These are phyloP conservation scores for Pelargonium myrrhifolium DNA, from an alignment of 441 rosid genomes.

Conservation along the genomic window DNA sequence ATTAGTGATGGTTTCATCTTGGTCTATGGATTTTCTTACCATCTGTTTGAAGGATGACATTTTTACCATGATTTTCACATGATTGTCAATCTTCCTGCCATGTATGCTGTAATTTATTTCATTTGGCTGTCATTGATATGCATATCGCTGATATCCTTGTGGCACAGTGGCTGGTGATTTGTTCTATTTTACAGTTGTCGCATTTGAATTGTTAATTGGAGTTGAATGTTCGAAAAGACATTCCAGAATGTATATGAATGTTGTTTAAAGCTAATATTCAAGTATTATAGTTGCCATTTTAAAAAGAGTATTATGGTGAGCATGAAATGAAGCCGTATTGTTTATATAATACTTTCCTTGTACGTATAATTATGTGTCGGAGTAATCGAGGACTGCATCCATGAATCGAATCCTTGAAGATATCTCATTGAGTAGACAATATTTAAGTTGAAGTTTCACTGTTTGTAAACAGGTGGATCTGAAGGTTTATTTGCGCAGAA, in stretches of 20 bases:
- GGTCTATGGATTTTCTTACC: neutral
- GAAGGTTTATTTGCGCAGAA: conserved; percentile 95
- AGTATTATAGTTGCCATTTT: neutral
- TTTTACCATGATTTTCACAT: neutral
- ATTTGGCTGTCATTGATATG: neutral
- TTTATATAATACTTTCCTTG: neutral
- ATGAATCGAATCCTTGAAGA: neutral
- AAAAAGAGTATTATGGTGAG: neutral
- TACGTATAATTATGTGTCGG: neutral
- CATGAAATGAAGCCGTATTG: neutral
- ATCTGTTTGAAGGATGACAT: neutral
- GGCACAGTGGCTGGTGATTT: neutral
- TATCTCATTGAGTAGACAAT: neutral
- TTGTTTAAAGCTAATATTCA: neutral
- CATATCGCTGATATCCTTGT: too few species aligned
- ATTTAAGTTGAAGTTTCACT: neutral
- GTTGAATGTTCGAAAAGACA: neutral
- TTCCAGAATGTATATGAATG: neutral
- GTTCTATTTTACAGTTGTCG: neutral
- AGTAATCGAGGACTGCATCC: neutral
- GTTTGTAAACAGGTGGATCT: conserved; percentile 67
- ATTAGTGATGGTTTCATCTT: neutral
- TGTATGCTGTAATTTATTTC: neutral
- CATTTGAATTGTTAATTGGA: conserved; percentile 1
- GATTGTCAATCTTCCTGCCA: neutral